Percentiles rank a stretch among this genome's conserved stretches.
Conservation (phyloP, 306 rosid genomes). For the Amphicarpaea edgeworthii region DNA sequence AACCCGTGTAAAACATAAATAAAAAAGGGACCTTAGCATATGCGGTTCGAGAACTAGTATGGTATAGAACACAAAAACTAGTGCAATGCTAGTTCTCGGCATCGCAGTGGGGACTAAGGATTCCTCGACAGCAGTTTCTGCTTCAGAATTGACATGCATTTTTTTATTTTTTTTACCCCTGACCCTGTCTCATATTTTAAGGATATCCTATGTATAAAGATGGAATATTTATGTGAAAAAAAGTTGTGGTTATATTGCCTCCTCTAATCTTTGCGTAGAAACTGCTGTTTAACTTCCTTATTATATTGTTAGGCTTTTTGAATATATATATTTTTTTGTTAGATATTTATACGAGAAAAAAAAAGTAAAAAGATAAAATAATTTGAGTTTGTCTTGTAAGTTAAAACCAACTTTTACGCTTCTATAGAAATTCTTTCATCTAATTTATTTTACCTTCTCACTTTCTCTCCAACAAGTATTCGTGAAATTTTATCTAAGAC, state of each 20-base stretch:
- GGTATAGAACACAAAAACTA: slow-evolving; percentile 26
- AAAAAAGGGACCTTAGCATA: slow-evolving; percentile 47
- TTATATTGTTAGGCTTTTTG: too few relatives aligned
- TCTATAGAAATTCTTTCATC: too few relatives aligned
- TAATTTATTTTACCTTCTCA: too few relatives aligned
- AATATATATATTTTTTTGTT: too few relatives aligned
- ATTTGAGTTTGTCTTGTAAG: too few relatives aligned
- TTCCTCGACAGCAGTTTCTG: slow-evolving; percentile 49
- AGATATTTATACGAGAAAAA: too few relatives aligned
- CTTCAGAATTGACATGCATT: slow-evolving; percentile 13
- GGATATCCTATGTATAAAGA: slow-evolving; percentile 45
- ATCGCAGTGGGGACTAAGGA: slow-evolving; percentile 54
- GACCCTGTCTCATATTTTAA: slow-evolving; percentile 19
- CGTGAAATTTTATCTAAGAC: background rate
- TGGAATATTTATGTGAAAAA: slow-evolving; percentile 13
- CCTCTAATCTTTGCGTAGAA: slow-evolving; percentile 5
- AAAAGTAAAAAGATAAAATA: too few relatives aligned
- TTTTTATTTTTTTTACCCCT: background rate
- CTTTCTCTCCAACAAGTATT: too few relatives aligned
- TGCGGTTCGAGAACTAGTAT: slow-evolving; percentile 36
- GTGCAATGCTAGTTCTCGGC: slow-evolving; percentile 57
- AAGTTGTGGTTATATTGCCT: slow-evolving; percentile 28
- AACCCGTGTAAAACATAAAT: background rate
- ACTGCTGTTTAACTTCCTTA: background rate
- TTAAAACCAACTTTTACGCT: background rate